Evolutionary conservation across 2,329 filamentous ascomycete species (phyloP).

Genomic region (Colletotrichum theobromicola): DNA sequence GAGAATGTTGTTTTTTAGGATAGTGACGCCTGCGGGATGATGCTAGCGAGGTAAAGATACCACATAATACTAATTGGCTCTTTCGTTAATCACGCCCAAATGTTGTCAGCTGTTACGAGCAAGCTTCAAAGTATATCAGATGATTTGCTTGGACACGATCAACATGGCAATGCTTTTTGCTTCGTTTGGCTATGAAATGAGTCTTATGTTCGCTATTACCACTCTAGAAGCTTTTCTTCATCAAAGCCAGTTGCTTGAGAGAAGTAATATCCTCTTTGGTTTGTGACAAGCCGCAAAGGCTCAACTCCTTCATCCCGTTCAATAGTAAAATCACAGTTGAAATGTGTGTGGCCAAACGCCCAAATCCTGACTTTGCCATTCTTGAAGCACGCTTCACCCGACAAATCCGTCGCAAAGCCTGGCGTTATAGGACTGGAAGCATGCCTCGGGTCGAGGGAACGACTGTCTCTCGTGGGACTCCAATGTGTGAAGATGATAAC

Average conservation of each 20-base stretch:
- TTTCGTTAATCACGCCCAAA: no score
- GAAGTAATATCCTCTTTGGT: slow-evolving; percentile 47
- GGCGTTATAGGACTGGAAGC: slow-evolving; percentile 28
- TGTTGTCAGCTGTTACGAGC: no score
- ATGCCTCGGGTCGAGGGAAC: slow-evolving; percentile 39
- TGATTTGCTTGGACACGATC: no score
- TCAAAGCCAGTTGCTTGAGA: slow-evolving; percentile 40
- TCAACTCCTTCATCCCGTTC: slow-evolving; percentile 16
- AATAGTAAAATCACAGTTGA: slow-evolving; percentile 42
- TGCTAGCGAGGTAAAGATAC: no score
- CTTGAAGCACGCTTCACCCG: slow-evolving; percentile 40
- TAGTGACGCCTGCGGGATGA: no score
- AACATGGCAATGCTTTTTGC: no score
- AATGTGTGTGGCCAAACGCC: slow-evolving; percentile 56
- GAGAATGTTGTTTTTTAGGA: no score
- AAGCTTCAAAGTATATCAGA: no score
- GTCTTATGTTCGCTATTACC: neutral
- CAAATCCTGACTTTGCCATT: slow-evolving; percentile 42
- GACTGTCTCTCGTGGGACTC: slow-evolving; percentile 39
- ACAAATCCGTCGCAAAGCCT: slow-evolving; percentile 48
- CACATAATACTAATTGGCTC: no score
- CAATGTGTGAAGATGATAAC: slow-evolving; percentile 49
- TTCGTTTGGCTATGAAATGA: neutral
- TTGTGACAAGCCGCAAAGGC: slow-evolving; percentile 39
- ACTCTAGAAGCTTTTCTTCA: slow-evolving; percentile 24